phyloP scores from a whole-genome alignment of 2,329 filamentous ascomycete species.

The Bimuria novae-zelandiae region DNA sequence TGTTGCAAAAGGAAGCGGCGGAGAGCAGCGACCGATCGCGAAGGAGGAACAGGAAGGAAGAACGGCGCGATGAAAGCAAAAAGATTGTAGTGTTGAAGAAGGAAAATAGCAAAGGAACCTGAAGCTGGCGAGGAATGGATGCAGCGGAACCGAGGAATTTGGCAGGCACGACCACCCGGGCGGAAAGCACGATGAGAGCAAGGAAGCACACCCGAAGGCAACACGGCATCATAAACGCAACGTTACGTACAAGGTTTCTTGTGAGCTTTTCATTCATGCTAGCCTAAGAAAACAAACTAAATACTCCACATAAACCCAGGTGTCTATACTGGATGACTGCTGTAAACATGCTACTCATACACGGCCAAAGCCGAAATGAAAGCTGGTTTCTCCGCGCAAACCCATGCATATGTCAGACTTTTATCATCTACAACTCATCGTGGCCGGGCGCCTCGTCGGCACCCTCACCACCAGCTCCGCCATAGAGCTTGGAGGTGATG shows the following conservation, averaged over 20 bases:
- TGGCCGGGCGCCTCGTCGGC: conserved; percentile 63
- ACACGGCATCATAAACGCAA: not conserved
- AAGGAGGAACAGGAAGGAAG: not conserved
- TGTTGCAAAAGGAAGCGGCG: too few species aligned
- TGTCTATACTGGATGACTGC: conserved; percentile 26
- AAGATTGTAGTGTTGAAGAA: not conserved
- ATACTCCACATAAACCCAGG: conserved; percentile 25
- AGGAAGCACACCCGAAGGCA: not conserved
- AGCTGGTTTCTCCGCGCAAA: conserved; percentile 24
- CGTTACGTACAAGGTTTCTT: too few species aligned
- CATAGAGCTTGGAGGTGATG: conserved; percentile 98
- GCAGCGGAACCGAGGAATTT: not conserved
- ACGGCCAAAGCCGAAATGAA: conserved; percentile 18
- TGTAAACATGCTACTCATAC: conserved; percentile 35
- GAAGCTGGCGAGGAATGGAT: too few species aligned
- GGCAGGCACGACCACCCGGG: not conserved
- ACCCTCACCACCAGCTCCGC: conserved; percentile 61
- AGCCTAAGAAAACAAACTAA: not conserved
- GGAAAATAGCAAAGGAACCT: not conserved
- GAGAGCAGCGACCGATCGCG: not conserved
- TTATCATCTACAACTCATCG: conserved; percentile 54
- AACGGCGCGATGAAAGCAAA: not conserved
- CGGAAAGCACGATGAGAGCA: not conserved
- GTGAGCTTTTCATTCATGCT: conserved; percentile 12
- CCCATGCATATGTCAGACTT: conserved; percentile 18